Base-by-base conservation (phyloP, 108 stramenopile species). In the Pinguiococcus pyrenoidosus region DNA sequence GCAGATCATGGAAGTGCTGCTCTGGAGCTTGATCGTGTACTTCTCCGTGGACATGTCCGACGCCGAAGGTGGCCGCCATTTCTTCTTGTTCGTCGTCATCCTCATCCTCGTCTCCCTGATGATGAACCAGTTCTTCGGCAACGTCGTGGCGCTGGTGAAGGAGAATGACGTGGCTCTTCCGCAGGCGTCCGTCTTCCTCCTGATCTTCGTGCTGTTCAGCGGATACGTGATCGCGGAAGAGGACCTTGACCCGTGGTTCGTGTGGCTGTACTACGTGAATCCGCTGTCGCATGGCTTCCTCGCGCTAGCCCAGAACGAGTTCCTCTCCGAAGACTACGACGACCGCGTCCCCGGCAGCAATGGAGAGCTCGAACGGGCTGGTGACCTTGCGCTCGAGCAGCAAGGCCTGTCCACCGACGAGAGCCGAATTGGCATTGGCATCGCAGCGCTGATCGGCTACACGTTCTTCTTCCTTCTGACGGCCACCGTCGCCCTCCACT, bases 181-280 rank as follows among this genome's bases (percentile, higher is more conserved):
- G 36, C 36, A 2, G 71, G 65, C 12, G 7, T 71, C 17, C 38
- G n/a, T n/a, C n/a, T n/a, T 40, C 25, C 13, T 68, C 56, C 14
- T 75, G 26, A 7, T 75, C 34, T 34, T 46, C 22, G 58, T 76
- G 13, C 57, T 76, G 0, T 75, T 76, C 42, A 46, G 49, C 23
- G 75, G 75, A 40, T 72, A 59, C 36, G 58, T 75, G 26, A 45
- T 72, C 44, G 24, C 55, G 16, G 41, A 28, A 6, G 38, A 45
- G 34, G 20, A 59, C 45, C 24, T 62, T 1, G 58, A 32, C 8
- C 16, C 1, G 20, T 47, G 23, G 24, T 58, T 50, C 51, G 25
- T 59, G 22, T 66, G 64, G 64, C 27, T 66, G 10, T 59, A 41
- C 20, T 66, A 57, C 57, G 24, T 49, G 44, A 66, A 66, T 27